Conservation (phyloP, 2,329 filamentous ascomycete genomes). For the Fusarium sp. region DNA sequence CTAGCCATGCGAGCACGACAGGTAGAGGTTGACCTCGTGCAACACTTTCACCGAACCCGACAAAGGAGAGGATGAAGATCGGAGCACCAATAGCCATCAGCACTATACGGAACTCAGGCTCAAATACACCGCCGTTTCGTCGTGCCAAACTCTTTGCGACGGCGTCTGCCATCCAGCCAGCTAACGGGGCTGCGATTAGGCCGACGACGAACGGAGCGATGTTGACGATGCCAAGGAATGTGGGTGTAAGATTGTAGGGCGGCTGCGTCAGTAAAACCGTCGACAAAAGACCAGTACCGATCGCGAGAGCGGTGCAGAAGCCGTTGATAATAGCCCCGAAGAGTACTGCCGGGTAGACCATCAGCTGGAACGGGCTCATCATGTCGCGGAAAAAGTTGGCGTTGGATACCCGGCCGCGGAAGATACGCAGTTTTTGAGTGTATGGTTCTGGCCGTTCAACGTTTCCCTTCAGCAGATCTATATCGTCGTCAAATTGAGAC, state of each 20-base stretch:
- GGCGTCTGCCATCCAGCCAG: slow-evolving; percentile 1
- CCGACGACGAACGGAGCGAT: neutral
- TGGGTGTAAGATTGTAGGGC: slow-evolving; percentile 3
- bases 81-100: neutral
- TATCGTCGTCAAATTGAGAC: too few relatives aligned
- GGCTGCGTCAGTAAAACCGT: neutral
- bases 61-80: neutral
- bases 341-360: slow-evolving; percentile 1
- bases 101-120: slow-evolving; percentile 3
- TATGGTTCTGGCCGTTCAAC: neutral
- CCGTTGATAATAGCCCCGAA: neutral
- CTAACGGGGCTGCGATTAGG: neutral
- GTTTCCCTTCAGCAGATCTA: neutral
- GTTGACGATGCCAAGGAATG: neutral
- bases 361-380: neutral
- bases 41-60: neutral
- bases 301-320: neutral
- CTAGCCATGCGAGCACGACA: too few relatives aligned
- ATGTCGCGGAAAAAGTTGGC: neutral
- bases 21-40: neutral
- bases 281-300: neutral
- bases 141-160: neutral
- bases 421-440: neutral
- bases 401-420: neutral
- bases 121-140: neutral